Evolutionary conservation across 495 filamentous ascomycete species (phyloP).

Genomic region (Glarea lozoyensis): DNA sequence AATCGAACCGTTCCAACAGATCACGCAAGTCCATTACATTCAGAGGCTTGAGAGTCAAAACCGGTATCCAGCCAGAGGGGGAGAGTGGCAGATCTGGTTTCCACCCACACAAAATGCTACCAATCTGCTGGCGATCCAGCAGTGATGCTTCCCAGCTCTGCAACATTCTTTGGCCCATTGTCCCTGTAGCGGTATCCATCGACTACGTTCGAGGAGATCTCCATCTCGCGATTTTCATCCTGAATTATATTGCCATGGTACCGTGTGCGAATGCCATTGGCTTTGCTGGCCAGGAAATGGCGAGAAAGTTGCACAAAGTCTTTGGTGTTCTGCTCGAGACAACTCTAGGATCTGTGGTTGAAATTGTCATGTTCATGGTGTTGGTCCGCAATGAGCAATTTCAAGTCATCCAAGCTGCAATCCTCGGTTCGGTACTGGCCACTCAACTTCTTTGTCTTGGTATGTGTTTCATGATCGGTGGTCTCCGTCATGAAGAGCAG

Average conservation of each 20-base stretch:
- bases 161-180: slow-evolving; percentile 64
- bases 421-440: slow-evolving; percentile 72
- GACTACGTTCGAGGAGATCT: slow-evolving; percentile 54
- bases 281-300: slow-evolving; percentile 75
- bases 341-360: slow-evolving; percentile 67
- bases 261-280: slow-evolving; percentile 82
- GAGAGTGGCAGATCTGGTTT: slow-evolving; percentile 56
- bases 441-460: slow-evolving; percentile 72
- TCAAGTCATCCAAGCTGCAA: slow-evolving; percentile 71
- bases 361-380: slow-evolving; percentile 77
- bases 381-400: slow-evolving; percentile 34
- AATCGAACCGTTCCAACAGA: too few species aligned
- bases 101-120: slow-evolving; percentile 50
- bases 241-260: slow-evolving; percentile 77
- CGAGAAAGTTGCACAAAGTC: slow-evolving; percentile 70
- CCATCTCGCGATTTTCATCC: slow-evolving; percentile 58
- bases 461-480: slow-evolving; percentile 69
- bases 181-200: slow-evolving; percentile 56
- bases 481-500: slow-evolving; percentile 54
- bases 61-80: slow-evolving; percentile 25
- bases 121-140: slow-evolving; percentile 41
- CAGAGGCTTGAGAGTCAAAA: too few species aligned
- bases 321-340: slow-evolving; percentile 70
- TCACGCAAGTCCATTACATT: too few species aligned
- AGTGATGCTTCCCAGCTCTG: slow-evolving; percentile 12